Conservation (phyloP, 2,329 filamentous ascomycete genomes). For the Alternaria dauci region DNA sequence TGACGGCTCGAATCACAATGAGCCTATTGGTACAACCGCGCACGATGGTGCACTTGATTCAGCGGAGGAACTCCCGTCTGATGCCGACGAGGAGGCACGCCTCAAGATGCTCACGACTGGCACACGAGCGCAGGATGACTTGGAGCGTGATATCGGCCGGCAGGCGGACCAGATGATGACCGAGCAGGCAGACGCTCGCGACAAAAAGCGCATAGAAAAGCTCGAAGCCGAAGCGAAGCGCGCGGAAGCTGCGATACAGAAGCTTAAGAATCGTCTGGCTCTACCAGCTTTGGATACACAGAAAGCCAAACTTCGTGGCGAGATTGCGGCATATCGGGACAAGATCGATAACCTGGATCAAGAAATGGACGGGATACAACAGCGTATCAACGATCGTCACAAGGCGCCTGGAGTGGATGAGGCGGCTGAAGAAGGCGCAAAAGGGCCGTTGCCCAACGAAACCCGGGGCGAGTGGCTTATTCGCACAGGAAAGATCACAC, state of each 20-base stretch:
- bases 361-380: constrained; percentile 81
- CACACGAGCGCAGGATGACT: constrained; percentile 82
- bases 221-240: constrained; percentile 62
- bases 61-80: constrained; percentile 36
- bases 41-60: constrained; percentile 20
- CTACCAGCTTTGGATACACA: constrained; percentile 64
- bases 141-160: constrained; percentile 83
- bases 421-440: constrained; percentile 56
- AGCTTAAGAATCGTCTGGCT: constrained; percentile 64
- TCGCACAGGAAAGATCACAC: constrained; percentile 95
- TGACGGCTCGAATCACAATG: constrained; percentile 16
- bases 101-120: constrained; percentile 50
- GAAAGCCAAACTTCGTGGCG: constrained; percentile 67
- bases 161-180: constrained; percentile 69
- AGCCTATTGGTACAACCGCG: constrained; percentile 10
- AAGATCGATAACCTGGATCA: constrained; percentile 71
- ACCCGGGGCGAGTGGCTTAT: constrained; percentile 89
- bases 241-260: constrained; percentile 71
- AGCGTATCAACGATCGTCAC: constrained; percentile 80
- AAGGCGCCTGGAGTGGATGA: constrained; percentile 60
- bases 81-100: constrained; percentile 53
- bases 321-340: constrained; percentile 71
- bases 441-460: constrained; percentile 76
- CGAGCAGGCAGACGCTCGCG: constrained; percentile 70
- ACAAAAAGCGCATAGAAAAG: constrained; percentile 69